phyloP scores from a whole-genome alignment of 2,329 filamentous ascomycete species.

The Hypoxylon sp. region DNA sequence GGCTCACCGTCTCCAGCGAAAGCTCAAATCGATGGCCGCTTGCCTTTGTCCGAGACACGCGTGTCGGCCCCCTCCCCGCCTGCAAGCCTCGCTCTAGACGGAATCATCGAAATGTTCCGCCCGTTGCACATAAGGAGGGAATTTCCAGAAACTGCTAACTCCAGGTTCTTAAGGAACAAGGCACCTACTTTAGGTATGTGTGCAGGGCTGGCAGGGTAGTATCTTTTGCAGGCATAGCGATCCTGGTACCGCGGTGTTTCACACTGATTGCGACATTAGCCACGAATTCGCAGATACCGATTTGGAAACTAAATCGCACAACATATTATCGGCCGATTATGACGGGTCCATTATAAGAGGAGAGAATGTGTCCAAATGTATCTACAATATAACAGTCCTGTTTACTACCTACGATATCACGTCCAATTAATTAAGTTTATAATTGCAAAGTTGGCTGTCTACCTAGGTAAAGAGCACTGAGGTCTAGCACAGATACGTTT shows the following conservation, averaged over 20 bases:
- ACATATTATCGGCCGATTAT: not conserved
- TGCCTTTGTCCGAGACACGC: conserved; percentile 17
- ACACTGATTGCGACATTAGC: conserved; percentile 30
- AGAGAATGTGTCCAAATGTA: not conserved
- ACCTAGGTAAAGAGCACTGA: not conserved
- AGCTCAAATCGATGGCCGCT: conserved; percentile 15
- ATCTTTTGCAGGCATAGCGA: conserved; percentile 34
- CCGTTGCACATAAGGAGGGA: conserved; percentile 8
- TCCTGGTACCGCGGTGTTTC: conserved; percentile 31
- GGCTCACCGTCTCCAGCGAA: conserved; percentile 21
- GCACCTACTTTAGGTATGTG: not conserved
- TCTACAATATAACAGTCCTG: not conserved
- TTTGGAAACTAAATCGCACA: conserved; percentile 21
- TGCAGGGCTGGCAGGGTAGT: conserved; percentile 28
- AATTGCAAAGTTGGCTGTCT: not conserved
- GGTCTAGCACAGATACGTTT: not conserved
- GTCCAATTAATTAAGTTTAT: not conserved
- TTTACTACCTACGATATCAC: not conserved
- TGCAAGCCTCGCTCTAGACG: conserved; percentile 2
- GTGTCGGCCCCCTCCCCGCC: not conserved
- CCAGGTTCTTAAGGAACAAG: conserved; percentile 6
- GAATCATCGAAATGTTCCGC: conserved; percentile 2
- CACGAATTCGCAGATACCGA: conserved; percentile 14
- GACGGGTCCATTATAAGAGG: not conserved
- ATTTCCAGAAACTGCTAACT: conserved; percentile 5